Conservation (phyloP, 2,329 filamentous ascomycete genomes). For the Talaromyces sp. region DNA sequence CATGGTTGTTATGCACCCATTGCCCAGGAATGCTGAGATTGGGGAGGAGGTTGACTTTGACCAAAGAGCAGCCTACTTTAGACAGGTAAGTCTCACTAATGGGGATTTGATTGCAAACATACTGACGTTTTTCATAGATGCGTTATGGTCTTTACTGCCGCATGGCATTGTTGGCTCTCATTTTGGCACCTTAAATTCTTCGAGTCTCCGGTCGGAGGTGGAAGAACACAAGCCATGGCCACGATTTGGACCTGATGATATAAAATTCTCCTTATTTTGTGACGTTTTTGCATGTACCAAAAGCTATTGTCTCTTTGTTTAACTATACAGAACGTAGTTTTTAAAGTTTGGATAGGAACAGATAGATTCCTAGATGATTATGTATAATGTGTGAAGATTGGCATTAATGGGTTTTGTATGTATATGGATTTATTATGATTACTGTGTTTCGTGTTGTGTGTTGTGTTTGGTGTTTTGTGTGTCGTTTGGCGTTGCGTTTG, state of each 20-base stretch:
- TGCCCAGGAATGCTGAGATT: constrained; percentile 91
- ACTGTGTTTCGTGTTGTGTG: constrained; percentile 12
- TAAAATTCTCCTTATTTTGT: background rate
- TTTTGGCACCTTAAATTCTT: constrained; percentile 61
- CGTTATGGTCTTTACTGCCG: constrained; percentile 95
- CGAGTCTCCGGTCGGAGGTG: background rate
- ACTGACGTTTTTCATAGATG: constrained; percentile 66
- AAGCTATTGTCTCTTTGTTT: constrained; percentile 15
- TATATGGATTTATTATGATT: constrained; percentile 11
- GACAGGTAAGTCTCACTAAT: constrained; percentile 77
- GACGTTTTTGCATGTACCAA: constrained; percentile 16
- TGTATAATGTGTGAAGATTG: constrained; percentile 15
- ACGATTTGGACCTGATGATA: background rate
- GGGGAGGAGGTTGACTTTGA: constrained; percentile 97
- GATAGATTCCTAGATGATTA: constrained; percentile 18
- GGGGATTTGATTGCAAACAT: constrained; percentile 14
- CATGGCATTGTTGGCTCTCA: constrained; percentile 93
- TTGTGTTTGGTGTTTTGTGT: constrained; percentile 4
- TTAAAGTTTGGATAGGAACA: constrained; percentile 5
- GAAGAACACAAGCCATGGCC: background rate
- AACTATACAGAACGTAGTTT: constrained; percentile 7
- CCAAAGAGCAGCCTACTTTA: constrained; percentile 93
- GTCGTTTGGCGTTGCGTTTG: constrained; percentile 4
- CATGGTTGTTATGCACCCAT: constrained; percentile 93
- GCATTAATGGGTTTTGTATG: constrained; percentile 12